These are phyloP conservation scores for Musa beccarii DNA, from an alignment of 176 grass and related monocot species.

Conservation along the genomic window DNA sequence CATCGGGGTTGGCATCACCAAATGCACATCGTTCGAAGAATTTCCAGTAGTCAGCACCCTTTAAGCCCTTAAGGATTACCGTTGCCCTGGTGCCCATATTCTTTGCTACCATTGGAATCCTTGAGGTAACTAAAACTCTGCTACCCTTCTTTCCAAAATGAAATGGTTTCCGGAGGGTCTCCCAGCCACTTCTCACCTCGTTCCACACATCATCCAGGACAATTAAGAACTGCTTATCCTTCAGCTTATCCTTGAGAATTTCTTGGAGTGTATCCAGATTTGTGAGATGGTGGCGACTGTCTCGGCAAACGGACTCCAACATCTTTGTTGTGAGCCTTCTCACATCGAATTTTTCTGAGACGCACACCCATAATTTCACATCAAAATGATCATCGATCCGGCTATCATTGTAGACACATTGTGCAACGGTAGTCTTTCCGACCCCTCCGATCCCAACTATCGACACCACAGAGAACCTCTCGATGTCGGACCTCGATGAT, in stretches of 20 bases:
- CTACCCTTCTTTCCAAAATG: background rate
- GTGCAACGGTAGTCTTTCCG: slow-evolving; percentile 30
- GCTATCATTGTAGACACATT: slow-evolving; percentile 23
- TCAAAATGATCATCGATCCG: slow-evolving; percentile 12
- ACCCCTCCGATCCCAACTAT: slow-evolving; percentile 35
- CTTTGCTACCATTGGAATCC: slow-evolving; percentile 21
- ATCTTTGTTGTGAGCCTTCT: slow-evolving; percentile 13
- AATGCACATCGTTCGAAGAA: slow-evolving; percentile 38
- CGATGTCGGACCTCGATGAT: background rate
- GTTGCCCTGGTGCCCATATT: slow-evolving; percentile 22
- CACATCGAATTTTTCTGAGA: slow-evolving; percentile 25
- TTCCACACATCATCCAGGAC: slow-evolving; percentile 40
- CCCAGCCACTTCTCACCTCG: slow-evolving; percentile 7
- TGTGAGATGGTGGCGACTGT: background rate
- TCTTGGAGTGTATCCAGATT: slow-evolving; percentile 22
- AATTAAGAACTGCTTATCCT: slow-evolving; percentile 19
- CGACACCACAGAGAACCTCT: slow-evolving; percentile 18
- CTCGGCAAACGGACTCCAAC: slow-evolving; percentile 9
- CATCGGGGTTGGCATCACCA: slow-evolving; percentile 21
- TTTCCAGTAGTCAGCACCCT: slow-evolving; percentile 37
- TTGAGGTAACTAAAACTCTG: slow-evolving; percentile 22
- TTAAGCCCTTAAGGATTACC: slow-evolving; percentile 36
- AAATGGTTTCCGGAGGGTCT: slow-evolving; percentile 12
- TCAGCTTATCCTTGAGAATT: slow-evolving; percentile 3
- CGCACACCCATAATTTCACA: slow-evolving; percentile 22